A percentile compares a stretch with the other conserved stretches of the same genome.
phyloP scores from a whole-genome alignment of 2,329 filamentous ascomycete genomes.

The Coleophoma crateriformis region DNA sequence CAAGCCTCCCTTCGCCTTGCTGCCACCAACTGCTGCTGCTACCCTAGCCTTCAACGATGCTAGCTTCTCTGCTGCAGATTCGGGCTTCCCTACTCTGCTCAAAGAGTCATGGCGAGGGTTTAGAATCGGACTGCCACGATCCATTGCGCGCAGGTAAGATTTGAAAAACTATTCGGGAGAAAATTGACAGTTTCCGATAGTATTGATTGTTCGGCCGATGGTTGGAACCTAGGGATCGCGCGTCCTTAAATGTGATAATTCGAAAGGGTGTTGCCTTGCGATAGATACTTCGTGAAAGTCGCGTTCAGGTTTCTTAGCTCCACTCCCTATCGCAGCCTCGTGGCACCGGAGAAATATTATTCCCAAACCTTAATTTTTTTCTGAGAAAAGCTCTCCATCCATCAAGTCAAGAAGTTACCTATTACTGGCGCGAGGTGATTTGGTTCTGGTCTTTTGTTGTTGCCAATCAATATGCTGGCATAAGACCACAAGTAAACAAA shows the following conservation, averaged over 20 bases:
- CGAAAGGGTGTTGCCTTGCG: too few species aligned
- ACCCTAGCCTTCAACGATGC: slow-evolving; percentile 77
- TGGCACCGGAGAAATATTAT: neutral
- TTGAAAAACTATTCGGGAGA: too few species aligned
- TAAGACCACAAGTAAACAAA: slow-evolving; percentile 10
- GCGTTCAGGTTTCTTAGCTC: too few species aligned
- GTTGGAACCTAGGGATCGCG: too few species aligned
- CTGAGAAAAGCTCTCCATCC: neutral
- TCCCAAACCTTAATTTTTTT: slow-evolving; percentile 1
- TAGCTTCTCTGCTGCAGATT: slow-evolving; percentile 58
- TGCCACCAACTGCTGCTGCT: slow-evolving; percentile 62
- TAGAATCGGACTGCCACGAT: slow-evolving; percentile 45
- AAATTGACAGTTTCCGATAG: neutral
- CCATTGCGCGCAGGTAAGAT: slow-evolving; percentile 36
- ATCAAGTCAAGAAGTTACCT: too few species aligned
- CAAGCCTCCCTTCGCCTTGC: slow-evolving; percentile 38
- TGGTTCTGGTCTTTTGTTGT: neutral
- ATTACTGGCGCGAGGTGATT: neutral
- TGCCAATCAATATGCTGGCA: neutral
- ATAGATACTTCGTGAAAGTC: too few species aligned
- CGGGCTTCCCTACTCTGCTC: slow-evolving; percentile 48
- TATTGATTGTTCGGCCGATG: neutral
- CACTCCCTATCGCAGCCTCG: neutral
- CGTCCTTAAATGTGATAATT: too few species aligned
- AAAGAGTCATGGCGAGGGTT: slow-evolving; percentile 49